A percentile compares a stretch with the other conserved stretches of the same genome.
Evolutionary conservation across 192 early-diverging fungal species (phyloP).

Genomic region (Spinellus fusiger): DNA sequence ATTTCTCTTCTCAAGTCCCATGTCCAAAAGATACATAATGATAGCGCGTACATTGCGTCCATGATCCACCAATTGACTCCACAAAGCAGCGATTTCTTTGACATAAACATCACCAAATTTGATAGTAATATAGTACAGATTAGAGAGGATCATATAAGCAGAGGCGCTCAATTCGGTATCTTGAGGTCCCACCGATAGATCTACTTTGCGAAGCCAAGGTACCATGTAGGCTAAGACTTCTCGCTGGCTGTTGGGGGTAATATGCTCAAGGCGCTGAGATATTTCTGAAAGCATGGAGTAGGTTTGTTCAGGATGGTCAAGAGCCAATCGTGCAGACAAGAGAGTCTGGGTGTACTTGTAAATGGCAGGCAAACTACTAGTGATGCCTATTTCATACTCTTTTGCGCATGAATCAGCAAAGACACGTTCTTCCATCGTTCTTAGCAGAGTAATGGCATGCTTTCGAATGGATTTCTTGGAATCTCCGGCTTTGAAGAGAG

Average conservation of each 20-base stretch:
- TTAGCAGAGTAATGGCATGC: slow-evolving; percentile 64
- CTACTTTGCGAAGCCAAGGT: slow-evolving; percentile 79
- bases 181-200: slow-evolving; percentile 41
- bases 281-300: slow-evolving; percentile 73
- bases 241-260: slow-evolving; percentile 51
- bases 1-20: slow-evolving; percentile 71
- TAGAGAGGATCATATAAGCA: slow-evolving; percentile 58
- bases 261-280: slow-evolving; percentile 58
- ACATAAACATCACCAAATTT: slow-evolving; percentile 74
- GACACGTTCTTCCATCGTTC: slow-evolving; percentile 61
- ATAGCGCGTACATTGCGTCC: slow-evolving; percentile 55
- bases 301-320: slow-evolving; percentile 56
- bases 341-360: slow-evolving; percentile 75
- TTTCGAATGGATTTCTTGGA: slow-evolving; percentile 59
- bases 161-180: slow-evolving; percentile 40
- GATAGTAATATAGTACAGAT: slow-evolving; percentile 78
- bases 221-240: slow-evolving; percentile 69
- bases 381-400: slow-evolving; percentile 65
- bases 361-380: slow-evolving; percentile 63
- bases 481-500: slow-evolving; percentile 77
- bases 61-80: slow-evolving; percentile 69
- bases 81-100: slow-evolving; percentile 69
- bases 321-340: slow-evolving; percentile 62
- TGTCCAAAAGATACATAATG: slow-evolving; percentile 63
- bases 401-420: slow-evolving; percentile 54